phyloP scores from a whole-genome alignment of 495 filamentous ascomycete genomes.

The Penicillium paradoxum region DNA sequence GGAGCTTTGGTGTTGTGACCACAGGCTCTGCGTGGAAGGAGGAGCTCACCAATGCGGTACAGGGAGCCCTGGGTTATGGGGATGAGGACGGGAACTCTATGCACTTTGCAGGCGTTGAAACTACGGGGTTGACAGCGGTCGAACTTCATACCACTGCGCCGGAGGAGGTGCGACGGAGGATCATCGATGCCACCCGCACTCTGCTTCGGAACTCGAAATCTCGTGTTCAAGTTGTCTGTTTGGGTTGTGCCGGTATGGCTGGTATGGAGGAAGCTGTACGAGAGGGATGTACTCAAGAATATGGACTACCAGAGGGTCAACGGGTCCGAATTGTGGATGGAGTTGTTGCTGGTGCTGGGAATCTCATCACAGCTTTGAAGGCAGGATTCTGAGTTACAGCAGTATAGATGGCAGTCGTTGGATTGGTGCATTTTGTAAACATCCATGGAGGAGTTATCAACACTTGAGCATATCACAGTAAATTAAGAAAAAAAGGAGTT shows the following conservation, averaged over 20 bases:
- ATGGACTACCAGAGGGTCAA: slow-evolving; percentile 55
- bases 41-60: slow-evolving; percentile 60
- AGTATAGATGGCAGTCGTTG: background rate
- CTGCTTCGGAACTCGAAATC: slow-evolving; percentile 49
- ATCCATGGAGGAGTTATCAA: too few relatives aligned
- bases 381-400: slow-evolving; percentile 36
- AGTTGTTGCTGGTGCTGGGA: slow-evolving; percentile 68
- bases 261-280: slow-evolving; percentile 80
- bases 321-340: slow-evolving; percentile 76
- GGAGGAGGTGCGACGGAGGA: slow-evolving; percentile 58
- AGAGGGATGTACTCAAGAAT: slow-evolving; percentile 57
- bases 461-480: background rate
- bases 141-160: slow-evolving; percentile 69
- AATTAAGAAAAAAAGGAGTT: background rate
- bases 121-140: slow-evolving; percentile 74
- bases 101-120: slow-evolving; percentile 73
- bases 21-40: slow-evolving; percentile 80
- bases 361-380: slow-evolving; percentile 51
- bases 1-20: slow-evolving; percentile 82
- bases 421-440: too few relatives aligned
- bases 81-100: slow-evolving; percentile 19
- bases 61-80: slow-evolving; percentile 37
- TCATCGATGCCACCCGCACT: slow-evolving; percentile 63
- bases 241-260: slow-evolving; percentile 88
- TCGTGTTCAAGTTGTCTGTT: slow-evolving; percentile 49